Percentiles rank a stretch among this genome's conserved stretches.
Evolutionary conservation across 163 green algal species (phyloP).

Genomic region (Coccomyxa subellipsoidea): DNA sequence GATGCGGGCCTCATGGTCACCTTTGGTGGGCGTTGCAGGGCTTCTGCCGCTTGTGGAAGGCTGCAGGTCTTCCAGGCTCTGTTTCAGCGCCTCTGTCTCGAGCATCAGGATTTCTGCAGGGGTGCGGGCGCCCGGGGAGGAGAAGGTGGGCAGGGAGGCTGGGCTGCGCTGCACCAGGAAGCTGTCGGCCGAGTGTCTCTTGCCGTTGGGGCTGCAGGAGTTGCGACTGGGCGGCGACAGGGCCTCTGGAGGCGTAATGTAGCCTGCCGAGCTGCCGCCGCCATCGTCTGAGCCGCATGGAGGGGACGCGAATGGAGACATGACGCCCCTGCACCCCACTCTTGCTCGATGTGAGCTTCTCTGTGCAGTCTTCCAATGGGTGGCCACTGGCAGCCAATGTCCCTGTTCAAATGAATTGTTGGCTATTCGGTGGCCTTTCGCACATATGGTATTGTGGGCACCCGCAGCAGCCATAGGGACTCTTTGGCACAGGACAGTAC

Average conservation of each 20-base stretch:
- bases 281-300: neutral
- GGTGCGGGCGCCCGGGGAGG: neutral
- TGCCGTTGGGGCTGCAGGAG: neutral
- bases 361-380: too few species aligned
- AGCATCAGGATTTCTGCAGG: neutral
- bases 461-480: too few species aligned
- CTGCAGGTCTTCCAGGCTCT: neutral
- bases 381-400: too few species aligned
- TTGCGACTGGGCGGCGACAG: neutral
- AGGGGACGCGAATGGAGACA: neutral
- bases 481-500: too few species aligned
- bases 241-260: neutral
- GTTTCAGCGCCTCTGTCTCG: neutral
- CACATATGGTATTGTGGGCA: too few species aligned
- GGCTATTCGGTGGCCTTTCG: too few species aligned
- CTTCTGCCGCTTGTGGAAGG: neutral
- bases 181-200: neutral
- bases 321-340: neutral
- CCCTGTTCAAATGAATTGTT: too few species aligned
- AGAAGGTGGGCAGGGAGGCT: neutral
- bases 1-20: too few species aligned
- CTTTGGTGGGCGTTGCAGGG: neutral
- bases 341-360: too few species aligned
- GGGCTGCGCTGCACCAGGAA: neutral
- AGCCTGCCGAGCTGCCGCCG: neutral